A percentile compares a stretch with the other conserved stretches of the same genome.
Evolutionary conservation across 495 filamentous ascomycete genomes (phyloP).

Genomic region (Aspergillus mulundensis): DNA sequence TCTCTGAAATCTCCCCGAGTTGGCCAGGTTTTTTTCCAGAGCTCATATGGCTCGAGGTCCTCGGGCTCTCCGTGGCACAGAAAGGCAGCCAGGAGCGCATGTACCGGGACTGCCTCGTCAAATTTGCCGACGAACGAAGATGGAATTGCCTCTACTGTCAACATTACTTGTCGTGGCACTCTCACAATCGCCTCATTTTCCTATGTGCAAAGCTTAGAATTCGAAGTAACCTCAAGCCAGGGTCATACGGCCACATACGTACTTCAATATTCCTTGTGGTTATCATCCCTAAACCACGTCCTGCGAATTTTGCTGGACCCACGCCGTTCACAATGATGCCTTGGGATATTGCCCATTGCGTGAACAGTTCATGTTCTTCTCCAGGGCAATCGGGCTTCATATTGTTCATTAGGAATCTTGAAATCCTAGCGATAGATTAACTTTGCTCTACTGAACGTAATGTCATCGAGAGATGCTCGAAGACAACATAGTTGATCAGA

Average conservation of each 20-base stretch:
- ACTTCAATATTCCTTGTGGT: constrained; percentile 63
- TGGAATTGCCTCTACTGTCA: constrained; percentile 59
- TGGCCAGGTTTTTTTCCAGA: constrained; percentile 72
- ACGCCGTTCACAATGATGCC: constrained; percentile 60
- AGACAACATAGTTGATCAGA: not conserved
- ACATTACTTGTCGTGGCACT: constrained; percentile 59
- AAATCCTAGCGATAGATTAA: not conserved
- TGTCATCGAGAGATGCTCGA: not conserved
- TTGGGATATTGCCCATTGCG: constrained; percentile 56
- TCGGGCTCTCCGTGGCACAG: constrained; percentile 49
- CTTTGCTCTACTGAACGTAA: not conserved
- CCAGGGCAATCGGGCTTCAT: constrained; percentile 40
- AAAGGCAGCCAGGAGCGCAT: constrained; percentile 68
- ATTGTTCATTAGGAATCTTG: not conserved
- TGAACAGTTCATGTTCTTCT: constrained; percentile 48
- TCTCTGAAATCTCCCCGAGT: constrained; percentile 52
- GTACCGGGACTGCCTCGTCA: constrained; percentile 53
- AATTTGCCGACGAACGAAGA: constrained; percentile 36
- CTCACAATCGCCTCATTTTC: constrained; percentile 54
- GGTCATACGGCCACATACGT: constrained; percentile 11
- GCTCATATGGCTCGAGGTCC: constrained; percentile 30
- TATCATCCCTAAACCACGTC: constrained; percentile 70
- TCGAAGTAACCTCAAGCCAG: not conserved
- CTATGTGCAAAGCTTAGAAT: constrained; percentile 16
- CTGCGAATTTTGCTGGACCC: constrained; percentile 54